Percentiles rank a stretch among this genome's conserved stretches.
Evolutionary conservation across 495 filamentous ascomycete genomes (phyloP).

Genomic region (Paragyromitra xinjiangensis): DNA sequence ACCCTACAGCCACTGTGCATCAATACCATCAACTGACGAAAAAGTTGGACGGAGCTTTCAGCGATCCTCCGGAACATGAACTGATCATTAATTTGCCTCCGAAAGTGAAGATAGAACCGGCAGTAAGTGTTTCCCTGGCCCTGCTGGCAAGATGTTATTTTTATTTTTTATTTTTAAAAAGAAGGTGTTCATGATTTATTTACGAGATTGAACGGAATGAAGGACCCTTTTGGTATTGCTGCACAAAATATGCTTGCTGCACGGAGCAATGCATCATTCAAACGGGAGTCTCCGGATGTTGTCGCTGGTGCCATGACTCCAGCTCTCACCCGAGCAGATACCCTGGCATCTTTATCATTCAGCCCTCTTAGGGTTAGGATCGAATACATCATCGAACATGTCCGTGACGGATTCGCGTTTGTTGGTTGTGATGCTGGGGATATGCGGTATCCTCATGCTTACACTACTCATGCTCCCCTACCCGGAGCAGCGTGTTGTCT

Average conservation of each 20-base stretch:
- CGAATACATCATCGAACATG: conserved; percentile 75
- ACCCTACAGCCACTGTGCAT: conserved; percentile 69
- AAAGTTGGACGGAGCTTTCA: conserved; percentile 70
- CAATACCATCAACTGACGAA: conserved; percentile 78
- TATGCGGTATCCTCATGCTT: conserved; percentile 84
- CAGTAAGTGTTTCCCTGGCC: conserved; percentile 64
- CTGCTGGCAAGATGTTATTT: conserved; percentile 16
- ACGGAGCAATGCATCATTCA: conserved; percentile 31
- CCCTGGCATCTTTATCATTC: conserved; percentile 60
- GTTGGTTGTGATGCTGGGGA: conserved; percentile 83
- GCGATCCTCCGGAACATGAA: conserved; percentile 68
- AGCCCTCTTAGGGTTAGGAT: conserved; percentile 70
- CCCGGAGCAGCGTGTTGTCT: conserved; percentile 83
- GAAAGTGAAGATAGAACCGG: conserved; percentile 70
- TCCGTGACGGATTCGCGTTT: conserved; percentile 89
- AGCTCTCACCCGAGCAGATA: conserved; percentile 55
- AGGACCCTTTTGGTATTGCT: conserved; percentile 54
- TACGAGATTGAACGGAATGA: conserved; percentile 33
- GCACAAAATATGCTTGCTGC: conserved; percentile 51
- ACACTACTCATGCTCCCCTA: conserved; percentile 79
- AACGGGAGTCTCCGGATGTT: conserved; percentile 57
- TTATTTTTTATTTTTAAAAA: conserved; percentile 5
- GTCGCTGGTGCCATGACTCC: conserved; percentile 56
- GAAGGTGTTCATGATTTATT: conserved; percentile 30
- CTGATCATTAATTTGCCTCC: conserved; percentile 72